Evolutionary conservation across 2,329 filamentous ascomycete genomes (phyloP), one percentile per base, ranked within the genome.

Genomic region (Diaporthe eres): DNA sequence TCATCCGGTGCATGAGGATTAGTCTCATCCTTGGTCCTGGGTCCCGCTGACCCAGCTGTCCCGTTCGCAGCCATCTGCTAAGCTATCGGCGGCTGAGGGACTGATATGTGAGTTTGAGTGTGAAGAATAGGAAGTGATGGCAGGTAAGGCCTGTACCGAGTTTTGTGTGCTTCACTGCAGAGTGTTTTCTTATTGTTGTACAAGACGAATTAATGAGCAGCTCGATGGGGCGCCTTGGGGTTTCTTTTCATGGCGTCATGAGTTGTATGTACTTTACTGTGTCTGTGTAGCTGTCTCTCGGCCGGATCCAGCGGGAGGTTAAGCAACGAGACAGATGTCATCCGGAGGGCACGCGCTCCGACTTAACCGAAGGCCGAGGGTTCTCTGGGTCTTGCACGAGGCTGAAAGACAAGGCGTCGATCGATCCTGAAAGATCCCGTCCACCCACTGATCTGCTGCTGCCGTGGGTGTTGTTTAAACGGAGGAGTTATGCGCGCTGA

Each of bases 41-140:
- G 57, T 34, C 53, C 72, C 19, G 75, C 60, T 6, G 71, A 51
- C 28, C 68, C 72, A 57, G 49, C 72, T 55, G 49, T 55, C 51
- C 72, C 65, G 51, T 75, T 51, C 39, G 61, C 60, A 34, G 72
- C 71, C 76, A 77, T 77, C 61, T 76, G 49, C 37, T 42, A 19
- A 31, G 74, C 37, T 55, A 57, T 63, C 53, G 53, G 57, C 19
- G 47, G 28, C 49, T 44, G 53, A 39, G 37, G 42, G 28, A 57
- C 17, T 49, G 25, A 31, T 34, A 13, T 25, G 25, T 55, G 31
- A 65, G 25, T 13, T 19, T 53, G n/a, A 37, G n/a, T 44, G 47
- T 53, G 55, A 39, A 31, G 17, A 9, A 28, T 63, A 10, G 22
- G n/a, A 5, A 65, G 31, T 9, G 49, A 31, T 12, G 6, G 22